Evolutionary conservation across 352 stramenopile genomes (phyloP).

Genomic region (Phytopythium oedochilum): DNA sequence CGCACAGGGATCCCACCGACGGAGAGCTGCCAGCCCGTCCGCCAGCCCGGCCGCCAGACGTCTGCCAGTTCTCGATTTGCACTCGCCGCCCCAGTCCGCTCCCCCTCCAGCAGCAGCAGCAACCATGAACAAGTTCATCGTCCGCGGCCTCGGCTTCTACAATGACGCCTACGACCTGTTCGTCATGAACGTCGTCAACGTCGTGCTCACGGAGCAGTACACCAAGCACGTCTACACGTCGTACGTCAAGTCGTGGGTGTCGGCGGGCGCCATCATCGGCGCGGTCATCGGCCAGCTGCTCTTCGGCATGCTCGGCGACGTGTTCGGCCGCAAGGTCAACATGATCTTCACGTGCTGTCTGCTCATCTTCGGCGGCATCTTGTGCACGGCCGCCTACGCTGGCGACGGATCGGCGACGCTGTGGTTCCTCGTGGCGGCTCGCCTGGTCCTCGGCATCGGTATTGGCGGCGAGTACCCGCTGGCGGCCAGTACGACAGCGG

Average conservation of each 20-base stretch:
- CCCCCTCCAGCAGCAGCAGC: not conserved
- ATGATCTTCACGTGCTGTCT: constrained; percentile 67
- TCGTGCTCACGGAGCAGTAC: constrained; percentile 76
- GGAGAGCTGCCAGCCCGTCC: no score
- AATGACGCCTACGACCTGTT: constrained; percentile 81
- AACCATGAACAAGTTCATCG: constrained; percentile 25
- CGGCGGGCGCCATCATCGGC: constrained; percentile 47
- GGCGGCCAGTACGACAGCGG: constrained; percentile 38
- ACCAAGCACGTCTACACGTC: constrained; percentile 54
- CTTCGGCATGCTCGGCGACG: constrained; percentile 57
- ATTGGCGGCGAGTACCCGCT: constrained; percentile 55
- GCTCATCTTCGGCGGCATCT: constrained; percentile 58
- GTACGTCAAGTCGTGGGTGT: constrained; percentile 55
- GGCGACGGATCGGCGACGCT: constrained; percentile 32
- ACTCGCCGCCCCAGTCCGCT: not conserved
- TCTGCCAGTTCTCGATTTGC: not conserved
- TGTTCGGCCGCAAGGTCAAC: constrained; percentile 57
- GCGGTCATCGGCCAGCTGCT: constrained; percentile 51
- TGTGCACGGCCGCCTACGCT: constrained; percentile 53
- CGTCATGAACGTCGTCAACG: constrained; percentile 79
- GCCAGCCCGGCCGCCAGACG: not conserved
- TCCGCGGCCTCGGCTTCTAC: constrained; percentile 74
- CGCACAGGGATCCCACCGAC: no score
- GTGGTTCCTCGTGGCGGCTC: constrained; percentile 56
- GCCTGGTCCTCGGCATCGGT: constrained; percentile 57